Conservation (phyloP, 257 asterid genomes). For the Mitragyna speciosa region DNA sequence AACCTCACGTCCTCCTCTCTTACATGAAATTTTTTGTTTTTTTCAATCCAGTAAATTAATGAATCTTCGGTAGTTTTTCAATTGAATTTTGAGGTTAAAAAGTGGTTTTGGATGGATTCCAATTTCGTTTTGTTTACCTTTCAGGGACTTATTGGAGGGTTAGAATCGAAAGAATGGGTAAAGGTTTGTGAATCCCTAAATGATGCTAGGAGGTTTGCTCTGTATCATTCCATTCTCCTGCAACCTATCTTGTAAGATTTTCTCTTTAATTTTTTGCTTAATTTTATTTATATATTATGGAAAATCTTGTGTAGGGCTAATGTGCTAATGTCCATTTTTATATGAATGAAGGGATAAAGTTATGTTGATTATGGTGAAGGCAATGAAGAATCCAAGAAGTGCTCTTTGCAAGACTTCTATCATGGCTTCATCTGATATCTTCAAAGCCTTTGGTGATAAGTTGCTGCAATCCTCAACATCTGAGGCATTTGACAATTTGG, state of each 20-base stretch:
- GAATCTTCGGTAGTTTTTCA: background rate
- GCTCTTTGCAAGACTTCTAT: slow-evolving; percentile 87
- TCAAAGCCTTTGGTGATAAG: slow-evolving; percentile 65
- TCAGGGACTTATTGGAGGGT: slow-evolving; percentile 75
- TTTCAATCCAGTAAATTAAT: too few relatives aligned
- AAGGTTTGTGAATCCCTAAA: slow-evolving; percentile 85
- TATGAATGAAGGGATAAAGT: slow-evolving; percentile 60
- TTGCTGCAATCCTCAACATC: slow-evolving; percentile 50
- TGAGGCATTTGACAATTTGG: slow-evolving; percentile 68
- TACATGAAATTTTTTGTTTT: background rate
- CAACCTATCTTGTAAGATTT: slow-evolving; percentile 66
- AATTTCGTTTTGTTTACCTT: background rate
- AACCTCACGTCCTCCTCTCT: background rate
- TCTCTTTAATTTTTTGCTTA: background rate
- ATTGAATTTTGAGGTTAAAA: background rate
- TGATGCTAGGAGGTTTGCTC: slow-evolving; percentile 71
- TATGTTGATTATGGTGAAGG: slow-evolving; percentile 57
- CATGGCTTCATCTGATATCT: slow-evolving; percentile 88
- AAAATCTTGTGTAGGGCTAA: background rate
- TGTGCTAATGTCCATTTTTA: background rate
- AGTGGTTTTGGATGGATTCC: background rate
- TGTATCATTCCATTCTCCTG: slow-evolving; percentile 62
- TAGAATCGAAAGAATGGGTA: slow-evolving; percentile 96
- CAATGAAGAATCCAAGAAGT: slow-evolving; percentile 98
- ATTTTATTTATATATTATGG: background rate